phyloP scores from a whole-genome alignment of 1,284 basidiomycete genomes.

The Ustilago curta region DNA sequence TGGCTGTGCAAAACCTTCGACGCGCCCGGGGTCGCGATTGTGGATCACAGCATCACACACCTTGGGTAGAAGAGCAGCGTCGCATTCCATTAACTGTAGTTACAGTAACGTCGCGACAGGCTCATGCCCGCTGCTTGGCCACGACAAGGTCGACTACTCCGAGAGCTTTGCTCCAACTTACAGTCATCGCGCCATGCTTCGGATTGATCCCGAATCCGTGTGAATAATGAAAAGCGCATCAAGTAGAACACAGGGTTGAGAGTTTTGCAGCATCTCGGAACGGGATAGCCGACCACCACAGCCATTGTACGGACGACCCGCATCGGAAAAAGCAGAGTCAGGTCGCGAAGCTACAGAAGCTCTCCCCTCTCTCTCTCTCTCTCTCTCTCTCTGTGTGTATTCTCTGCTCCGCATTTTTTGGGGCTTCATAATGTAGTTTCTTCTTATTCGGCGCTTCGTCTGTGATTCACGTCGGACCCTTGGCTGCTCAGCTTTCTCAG shows the following conservation, averaged over 20 bases:
- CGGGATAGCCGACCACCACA: background rate
- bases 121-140: background rate
- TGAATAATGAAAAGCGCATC: background rate
- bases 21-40: background rate
- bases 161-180: background rate
- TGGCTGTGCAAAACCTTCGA: background rate
- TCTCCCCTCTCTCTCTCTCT: no score
- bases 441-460: no score
- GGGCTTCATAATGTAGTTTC: background rate
- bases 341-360: background rate
- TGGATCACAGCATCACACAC: background rate
- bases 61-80: background rate
- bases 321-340: background rate
- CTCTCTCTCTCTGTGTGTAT: no score
- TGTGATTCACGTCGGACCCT: conserved; percentile 2
- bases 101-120: background rate
- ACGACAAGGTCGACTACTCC: background rate
- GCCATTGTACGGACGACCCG: no score
- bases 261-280: background rate
- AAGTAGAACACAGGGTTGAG: background rate
- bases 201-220: no score
- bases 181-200: background rate
- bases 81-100: background rate
- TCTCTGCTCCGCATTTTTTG: background rate
- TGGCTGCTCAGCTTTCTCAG: conserved; percentile 2